phyloP scores from a whole-genome alignment of 2,329 filamentous ascomycete species.

The Apiospora arundinis region DNA sequence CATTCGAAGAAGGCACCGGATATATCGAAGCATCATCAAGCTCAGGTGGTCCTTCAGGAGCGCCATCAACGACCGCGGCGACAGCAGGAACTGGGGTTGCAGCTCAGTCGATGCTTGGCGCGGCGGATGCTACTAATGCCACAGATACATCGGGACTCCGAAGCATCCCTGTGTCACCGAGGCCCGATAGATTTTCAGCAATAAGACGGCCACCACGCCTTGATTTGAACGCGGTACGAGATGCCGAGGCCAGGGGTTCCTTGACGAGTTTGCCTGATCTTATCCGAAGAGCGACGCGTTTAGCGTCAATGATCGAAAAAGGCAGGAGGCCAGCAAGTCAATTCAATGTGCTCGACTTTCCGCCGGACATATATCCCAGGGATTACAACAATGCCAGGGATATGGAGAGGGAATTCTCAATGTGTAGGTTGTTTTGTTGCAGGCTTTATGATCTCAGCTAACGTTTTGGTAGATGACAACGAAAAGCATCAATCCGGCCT shows the following conservation, averaged over 20 bases:
- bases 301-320: slow-evolving; percentile 87
- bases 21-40: slow-evolving; percentile 54
- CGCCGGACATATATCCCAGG: slow-evolving; percentile 49
- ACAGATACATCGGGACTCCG: slow-evolving; percentile 45
- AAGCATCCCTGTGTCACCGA: slow-evolving; percentile 36
- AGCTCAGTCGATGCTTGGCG: slow-evolving; percentile 55
- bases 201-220: slow-evolving; percentile 73
- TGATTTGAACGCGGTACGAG: slow-evolving; percentile 81
- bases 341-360: slow-evolving; percentile 60
- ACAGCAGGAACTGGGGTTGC: slow-evolving; percentile 41
- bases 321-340: slow-evolving; percentile 71
- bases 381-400: slow-evolving; percentile 30
- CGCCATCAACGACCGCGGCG: slow-evolving; percentile 1
- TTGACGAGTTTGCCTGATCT: slow-evolving; percentile 91
- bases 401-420: slow-evolving; percentile 48
- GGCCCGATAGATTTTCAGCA: slow-evolving; percentile 56
- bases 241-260: slow-evolving; percentile 84
- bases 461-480: slow-evolving; percentile 39
- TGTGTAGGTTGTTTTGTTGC: slow-evolving; percentile 34
- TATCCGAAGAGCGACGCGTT: slow-evolving; percentile 83
- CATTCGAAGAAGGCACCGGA: slow-evolving; percentile 51
- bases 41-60: slow-evolving; percentile 45
- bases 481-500: slow-evolving; percentile 59
- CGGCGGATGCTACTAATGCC: slow-evolving; percentile 56
- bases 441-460: slow-evolving; percentile 21